These are phyloP conservation scores for Darksidea phi DNA, from an alignment of 495 filamentous ascomycete genomes.

Conservation along the genomic window DNA sequence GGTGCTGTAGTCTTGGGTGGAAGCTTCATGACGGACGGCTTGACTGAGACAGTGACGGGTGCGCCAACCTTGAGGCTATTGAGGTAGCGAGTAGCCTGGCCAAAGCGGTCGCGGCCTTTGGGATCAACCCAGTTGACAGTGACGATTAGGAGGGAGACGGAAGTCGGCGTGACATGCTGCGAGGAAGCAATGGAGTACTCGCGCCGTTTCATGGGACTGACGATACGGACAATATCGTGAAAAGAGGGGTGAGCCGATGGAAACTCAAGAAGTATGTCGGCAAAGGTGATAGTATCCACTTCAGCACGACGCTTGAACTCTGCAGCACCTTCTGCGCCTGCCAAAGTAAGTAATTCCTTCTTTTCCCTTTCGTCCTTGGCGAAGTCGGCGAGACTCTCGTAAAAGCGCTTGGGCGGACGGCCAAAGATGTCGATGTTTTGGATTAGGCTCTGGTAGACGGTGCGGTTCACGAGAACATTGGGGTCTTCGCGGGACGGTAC, in stretches of 20 bases:
- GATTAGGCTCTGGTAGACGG: constrained; percentile 85
- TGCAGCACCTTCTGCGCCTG: constrained; percentile 76
- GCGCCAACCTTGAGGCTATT: constrained; percentile 69
- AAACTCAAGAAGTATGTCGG: constrained; percentile 85
- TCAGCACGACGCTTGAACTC: constrained; percentile 95
- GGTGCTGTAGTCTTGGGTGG: constrained; percentile 80
- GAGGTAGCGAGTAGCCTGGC: constrained; percentile 88
- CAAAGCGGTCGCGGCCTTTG: constrained; percentile 83
- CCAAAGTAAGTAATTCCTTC: constrained; percentile 72
- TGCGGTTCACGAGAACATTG: constrained; percentile 77
- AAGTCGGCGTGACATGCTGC: constrained; percentile 83
- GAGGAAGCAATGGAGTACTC: constrained; percentile 98
- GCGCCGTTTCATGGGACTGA: constrained; percentile 87
- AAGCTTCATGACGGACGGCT: constrained; percentile 97
- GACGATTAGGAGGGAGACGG: constrained; percentile 92
- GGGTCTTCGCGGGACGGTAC: constrained; percentile 84
- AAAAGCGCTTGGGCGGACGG: constrained; percentile 94
- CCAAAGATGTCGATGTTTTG: constrained; percentile 98
- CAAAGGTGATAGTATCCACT: constrained; percentile 89
- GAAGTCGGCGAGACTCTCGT: constrained; percentile 85
- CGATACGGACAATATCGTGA: constrained; percentile 85
- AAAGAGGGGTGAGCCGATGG: constrained; percentile 84
- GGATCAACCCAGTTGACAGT: constrained; percentile 94
- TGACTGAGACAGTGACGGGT: constrained; percentile 84
- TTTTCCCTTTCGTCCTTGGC: constrained; percentile 79